phyloP scores from a whole-genome alignment of 1,284 basidiomycete species.

The Apiotrichum akiyoshidainum region DNA sequence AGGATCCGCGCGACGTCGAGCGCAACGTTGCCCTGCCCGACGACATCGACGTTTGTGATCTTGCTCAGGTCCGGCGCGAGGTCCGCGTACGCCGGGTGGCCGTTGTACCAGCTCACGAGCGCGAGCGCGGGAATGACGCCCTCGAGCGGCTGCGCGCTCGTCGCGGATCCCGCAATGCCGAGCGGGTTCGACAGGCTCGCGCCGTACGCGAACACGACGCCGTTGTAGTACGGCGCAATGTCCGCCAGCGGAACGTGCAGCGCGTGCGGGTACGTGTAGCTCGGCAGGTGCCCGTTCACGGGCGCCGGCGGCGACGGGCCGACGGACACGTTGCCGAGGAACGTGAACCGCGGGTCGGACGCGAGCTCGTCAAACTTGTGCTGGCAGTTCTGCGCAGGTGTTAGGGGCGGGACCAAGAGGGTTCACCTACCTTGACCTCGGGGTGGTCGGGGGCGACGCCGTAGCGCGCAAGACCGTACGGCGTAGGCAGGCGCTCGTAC shows the following conservation, averaged over 20 bases:
- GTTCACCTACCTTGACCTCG: slow-evolving; percentile 89
- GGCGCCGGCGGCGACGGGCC: slow-evolving; percentile 27
- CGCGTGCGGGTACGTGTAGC: slow-evolving; percentile 51
- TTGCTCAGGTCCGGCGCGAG: slow-evolving; percentile 57
- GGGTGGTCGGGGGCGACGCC: slow-evolving; percentile 99
- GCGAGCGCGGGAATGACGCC: slow-evolving; percentile 74
- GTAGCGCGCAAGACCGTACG: slow-evolving; percentile 91
- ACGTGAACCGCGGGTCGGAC: slow-evolving; percentile 69
- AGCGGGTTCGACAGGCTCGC: slow-evolving; percentile 49
- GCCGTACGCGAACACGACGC: slow-evolving; percentile 54
- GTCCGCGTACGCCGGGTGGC: slow-evolving; percentile 65
- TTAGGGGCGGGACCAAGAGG: not conserved
- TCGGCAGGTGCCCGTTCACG: slow-evolving; percentile 25
- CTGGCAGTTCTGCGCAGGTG: slow-evolving; percentile 76
- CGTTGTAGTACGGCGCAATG: slow-evolving; percentile 53
- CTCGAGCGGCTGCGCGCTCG: slow-evolving; percentile 53
- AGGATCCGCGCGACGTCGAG: slow-evolving; percentile 91
- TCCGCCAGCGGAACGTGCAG: slow-evolving; percentile 48
- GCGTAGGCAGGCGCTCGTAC: slow-evolving; percentile 89
- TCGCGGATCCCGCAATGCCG: slow-evolving; percentile 55
- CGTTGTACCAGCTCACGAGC: slow-evolving; percentile 97
- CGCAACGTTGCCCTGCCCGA: slow-evolving; percentile 96
- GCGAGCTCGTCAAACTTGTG: slow-evolving; percentile 83
- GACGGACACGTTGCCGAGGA: slow-evolving; percentile 90
- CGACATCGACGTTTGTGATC: slow-evolving; percentile 70